Percentiles rank a stretch among this genome's conserved stretches.
These are phyloP conservation scores for Bipolaris sorokiniana DNA, from an alignment of 2,329 filamentous ascomycete genomes.

Conservation along the genomic window DNA sequence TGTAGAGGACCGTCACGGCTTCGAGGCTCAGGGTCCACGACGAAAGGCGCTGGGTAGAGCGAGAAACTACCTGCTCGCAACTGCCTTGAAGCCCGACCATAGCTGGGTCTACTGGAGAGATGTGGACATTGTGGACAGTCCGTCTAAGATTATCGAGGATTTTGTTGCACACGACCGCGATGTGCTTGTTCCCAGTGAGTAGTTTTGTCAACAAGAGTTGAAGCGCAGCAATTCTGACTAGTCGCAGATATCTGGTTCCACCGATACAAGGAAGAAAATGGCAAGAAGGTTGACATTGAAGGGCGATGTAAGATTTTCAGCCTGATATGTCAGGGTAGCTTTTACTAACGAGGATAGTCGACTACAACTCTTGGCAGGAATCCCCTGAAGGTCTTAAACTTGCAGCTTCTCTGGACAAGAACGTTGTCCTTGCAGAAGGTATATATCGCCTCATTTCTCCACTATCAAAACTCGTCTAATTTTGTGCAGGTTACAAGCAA, in stretches of 20 bases:
- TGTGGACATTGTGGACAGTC: constrained; percentile 93
- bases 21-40: constrained; percentile 84
- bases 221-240: constrained; percentile 16
- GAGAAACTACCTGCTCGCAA: constrained; percentile 85
- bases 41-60: constrained; percentile 89
- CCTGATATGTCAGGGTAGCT: not conserved
- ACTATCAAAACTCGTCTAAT: not conserved
- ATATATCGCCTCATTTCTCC: constrained; percentile 19
- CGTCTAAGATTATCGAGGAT: constrained; percentile 86
- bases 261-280: constrained; percentile 74
- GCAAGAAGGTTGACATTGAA: constrained; percentile 75
- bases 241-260: constrained; percentile 92
- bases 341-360: constrained; percentile 63
- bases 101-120: constrained; percentile 99
- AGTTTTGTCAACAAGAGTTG: not conserved
- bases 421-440: constrained; percentile 89
- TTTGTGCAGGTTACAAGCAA: constrained; percentile 81
- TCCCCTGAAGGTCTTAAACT: constrained; percentile 82
- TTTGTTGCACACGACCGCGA: constrained; percentile 94
- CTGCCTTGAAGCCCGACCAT: constrained; percentile 88
- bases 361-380: constrained; percentile 99
- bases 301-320: constrained; percentile 74
- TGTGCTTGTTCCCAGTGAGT: constrained; percentile 90
- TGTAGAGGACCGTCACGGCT: constrained; percentile 83
- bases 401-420: constrained; percentile 73